A percentile compares a stretch with the other conserved stretches of the same genome.
Evolutionary conservation across 2,329 filamentous ascomycete species (phyloP).

Genomic region (Elsinoe arachidis): DNA sequence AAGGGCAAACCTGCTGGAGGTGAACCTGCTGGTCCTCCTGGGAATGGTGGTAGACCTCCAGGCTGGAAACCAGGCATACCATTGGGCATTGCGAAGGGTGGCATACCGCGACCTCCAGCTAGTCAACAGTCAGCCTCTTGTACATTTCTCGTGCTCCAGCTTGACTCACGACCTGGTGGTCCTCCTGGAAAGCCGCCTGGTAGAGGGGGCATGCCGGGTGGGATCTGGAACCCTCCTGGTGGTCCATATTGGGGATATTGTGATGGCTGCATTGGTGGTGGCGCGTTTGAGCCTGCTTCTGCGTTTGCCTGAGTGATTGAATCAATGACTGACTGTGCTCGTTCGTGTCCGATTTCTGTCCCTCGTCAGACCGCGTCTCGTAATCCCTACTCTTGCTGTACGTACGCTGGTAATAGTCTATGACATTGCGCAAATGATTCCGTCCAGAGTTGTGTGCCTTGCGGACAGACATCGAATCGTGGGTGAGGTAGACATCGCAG

Average conservation of each 20-base stretch:
- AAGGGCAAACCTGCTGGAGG: slow-evolving; percentile 24
- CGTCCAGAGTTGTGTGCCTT: slow-evolving; percentile 96
- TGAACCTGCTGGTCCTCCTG: slow-evolving; percentile 21
- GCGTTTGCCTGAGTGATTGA: slow-evolving; percentile 94
- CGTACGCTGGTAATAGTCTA: slow-evolving; percentile 94
- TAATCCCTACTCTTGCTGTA: slow-evolving; percentile 13
- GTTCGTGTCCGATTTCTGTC: slow-evolving; percentile 91
- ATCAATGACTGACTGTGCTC: slow-evolving; percentile 96
- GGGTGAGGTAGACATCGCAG: slow-evolving; percentile 99
- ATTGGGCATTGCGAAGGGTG: slow-evolving; percentile 22
- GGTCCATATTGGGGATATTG: slow-evolving; percentile 16
- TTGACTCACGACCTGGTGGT: slow-evolving; percentile 17
- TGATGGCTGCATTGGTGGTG: slow-evolving; percentile 20
- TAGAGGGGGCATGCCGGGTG: slow-evolving; percentile 30
- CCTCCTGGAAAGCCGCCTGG: slow-evolving; percentile 33
- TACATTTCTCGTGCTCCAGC: neutral
- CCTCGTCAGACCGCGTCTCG: neutral
- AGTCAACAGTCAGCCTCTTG: neutral
- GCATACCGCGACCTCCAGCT: slow-evolving; percentile 24
- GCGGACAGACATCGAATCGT: slow-evolving; percentile 99
- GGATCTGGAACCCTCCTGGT: slow-evolving; percentile 14
- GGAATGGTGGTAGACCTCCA: slow-evolving; percentile 18
- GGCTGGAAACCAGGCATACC: slow-evolving; percentile 26
- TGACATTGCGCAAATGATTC: slow-evolving; percentile 94
- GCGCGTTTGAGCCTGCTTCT: slow-evolving; percentile 70